Base-by-base conservation (phyloP, 2,329 filamentous ascomycete genomes). In the Clonostachys solani region DNA sequence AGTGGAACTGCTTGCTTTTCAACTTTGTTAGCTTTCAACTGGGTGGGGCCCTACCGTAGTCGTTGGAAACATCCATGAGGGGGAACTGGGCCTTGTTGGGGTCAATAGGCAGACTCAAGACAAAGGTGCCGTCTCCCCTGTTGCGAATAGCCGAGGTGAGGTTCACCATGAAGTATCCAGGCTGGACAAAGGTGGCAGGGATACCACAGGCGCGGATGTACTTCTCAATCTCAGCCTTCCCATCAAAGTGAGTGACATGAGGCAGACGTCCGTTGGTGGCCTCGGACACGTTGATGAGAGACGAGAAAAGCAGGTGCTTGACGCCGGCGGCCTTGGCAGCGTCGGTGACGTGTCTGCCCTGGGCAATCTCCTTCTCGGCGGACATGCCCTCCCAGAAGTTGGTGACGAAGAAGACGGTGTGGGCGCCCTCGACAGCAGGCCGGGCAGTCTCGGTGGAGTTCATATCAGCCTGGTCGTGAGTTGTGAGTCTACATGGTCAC, bases 151-250 rank as follows among this genome's bases (percentile, higher is more conserved):
- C 55, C 2, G 45, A 47, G 2, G 60, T 50, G 13, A 67, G 47
- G 50, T 81, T 81, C 49, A 74, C 69, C 73, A 83, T 81, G 55
- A 80, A 84, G 33, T 65, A 66, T 0, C 70, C 80, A 0, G 76
- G 72, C 3, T 72, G 61, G 48, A 77, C 72, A 56, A 81, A 82
- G 0, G 78, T 72, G 12, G 66, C 69, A 2, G 72, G 70, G 3
- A 84, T 60, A 0, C 69, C 70, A 3, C 74, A 61, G 0, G 54
- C 47, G 12, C 76, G 73, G 47, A 84, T 80, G 52, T 84, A 81
- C n/a, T 67, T 50, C 52, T 83, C 79, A 12, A 78, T 71, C 33
- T 74, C 61, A 29, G 77, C 75, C 57, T 84, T 84, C 49, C 63
- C 65, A 53, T 84, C 80, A 49, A 84, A 84, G 48, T 77, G 73